These are phyloP conservation scores for Elaeagnus macrophylla DNA, from an alignment of 306 rosid species.

Conservation along the genomic window DNA sequence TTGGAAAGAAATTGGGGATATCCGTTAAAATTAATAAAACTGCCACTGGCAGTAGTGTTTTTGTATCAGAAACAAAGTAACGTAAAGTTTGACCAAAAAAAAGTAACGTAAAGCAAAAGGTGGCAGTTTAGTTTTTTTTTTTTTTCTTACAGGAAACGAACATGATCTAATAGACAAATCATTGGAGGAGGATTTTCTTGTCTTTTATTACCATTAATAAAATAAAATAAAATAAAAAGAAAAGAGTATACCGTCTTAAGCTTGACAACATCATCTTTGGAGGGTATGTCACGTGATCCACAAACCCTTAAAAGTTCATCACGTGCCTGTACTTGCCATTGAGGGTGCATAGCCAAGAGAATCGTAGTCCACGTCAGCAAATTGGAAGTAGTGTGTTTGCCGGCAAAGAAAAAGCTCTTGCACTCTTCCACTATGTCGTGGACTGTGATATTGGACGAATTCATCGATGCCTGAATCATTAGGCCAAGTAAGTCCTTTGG, in stretches of 20 bases:
- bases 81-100: background rate
- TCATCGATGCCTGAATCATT: conserved; percentile 63
- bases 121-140: conserved; percentile 21
- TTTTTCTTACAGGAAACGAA: conserved; percentile 26
- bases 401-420: conserved; percentile 97
- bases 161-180: conserved; percentile 36
- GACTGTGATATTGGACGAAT: conserved; percentile 40
- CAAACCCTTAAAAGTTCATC: conserved; percentile 57
- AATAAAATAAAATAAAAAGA: too few species aligned
- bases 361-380: conserved; percentile 97
- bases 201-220: too few species aligned
- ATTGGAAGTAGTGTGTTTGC: conserved; percentile 94
- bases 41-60: background rate
- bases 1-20: too few species aligned
- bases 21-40: conserved; percentile 1
- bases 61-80: too few species aligned
- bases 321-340: conserved; percentile 92
- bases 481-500: conserved; percentile 71
- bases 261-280: conserved; percentile 30
- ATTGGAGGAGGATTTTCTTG: background rate
- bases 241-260: conserved; percentile 64
- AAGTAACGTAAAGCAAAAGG: conserved; percentile 13
- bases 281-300: background rate
- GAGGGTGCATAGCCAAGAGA: conserved; percentile 93
- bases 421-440: conserved; percentile 94